Percentiles rank a stretch among this genome's conserved stretches.
phyloP scores from a whole-genome alignment of 306 rosid genomes.

The apple (Malus domestica) region DNA sequence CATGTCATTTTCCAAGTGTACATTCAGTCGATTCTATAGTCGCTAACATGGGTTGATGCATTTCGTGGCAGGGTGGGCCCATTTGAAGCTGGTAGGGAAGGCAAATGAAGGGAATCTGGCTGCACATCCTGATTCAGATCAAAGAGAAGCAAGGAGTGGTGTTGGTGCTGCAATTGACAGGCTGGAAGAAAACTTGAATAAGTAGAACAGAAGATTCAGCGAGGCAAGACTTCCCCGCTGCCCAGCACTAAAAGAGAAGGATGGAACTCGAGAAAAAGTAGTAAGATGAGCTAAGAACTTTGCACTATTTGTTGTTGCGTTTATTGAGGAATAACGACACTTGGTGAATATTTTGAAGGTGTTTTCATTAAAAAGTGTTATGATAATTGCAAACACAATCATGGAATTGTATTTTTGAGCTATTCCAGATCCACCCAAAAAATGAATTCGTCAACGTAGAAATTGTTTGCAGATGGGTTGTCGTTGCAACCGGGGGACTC shows the following conservation, averaged over 20 bases:
- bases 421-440: not conserved
- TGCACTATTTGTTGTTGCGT: not conserved
- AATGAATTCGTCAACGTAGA: too few species aligned
- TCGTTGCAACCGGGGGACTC: not conserved
- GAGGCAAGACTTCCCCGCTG: not conserved
- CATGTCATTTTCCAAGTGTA: not conserved
- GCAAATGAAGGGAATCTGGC: slow-evolving; percentile 57
- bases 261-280: not conserved
- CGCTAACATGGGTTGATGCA: not conserved
- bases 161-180: slow-evolving; percentile 86
- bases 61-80: slow-evolving; percentile 73
- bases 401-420: too few species aligned
- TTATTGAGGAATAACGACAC: not conserved
- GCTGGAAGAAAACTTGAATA: slow-evolving; percentile 65
- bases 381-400: not conserved
- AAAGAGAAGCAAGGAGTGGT: slow-evolving; percentile 50
- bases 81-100: slow-evolving; percentile 80
- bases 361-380: not conserved
- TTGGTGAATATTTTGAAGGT: too few species aligned
- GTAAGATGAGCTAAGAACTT: not conserved
- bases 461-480: not conserved
- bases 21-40: not conserved
- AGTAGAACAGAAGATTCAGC: slow-evolving; percentile 27
- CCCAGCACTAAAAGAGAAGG: not conserved
- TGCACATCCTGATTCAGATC: slow-evolving; percentile 23